Percentiles rank a stretch among this genome's conserved stretches.
phyloP scores from a whole-genome alignment of 148 eudicot genomes.

The Arctostaphylos glauca region DNA sequence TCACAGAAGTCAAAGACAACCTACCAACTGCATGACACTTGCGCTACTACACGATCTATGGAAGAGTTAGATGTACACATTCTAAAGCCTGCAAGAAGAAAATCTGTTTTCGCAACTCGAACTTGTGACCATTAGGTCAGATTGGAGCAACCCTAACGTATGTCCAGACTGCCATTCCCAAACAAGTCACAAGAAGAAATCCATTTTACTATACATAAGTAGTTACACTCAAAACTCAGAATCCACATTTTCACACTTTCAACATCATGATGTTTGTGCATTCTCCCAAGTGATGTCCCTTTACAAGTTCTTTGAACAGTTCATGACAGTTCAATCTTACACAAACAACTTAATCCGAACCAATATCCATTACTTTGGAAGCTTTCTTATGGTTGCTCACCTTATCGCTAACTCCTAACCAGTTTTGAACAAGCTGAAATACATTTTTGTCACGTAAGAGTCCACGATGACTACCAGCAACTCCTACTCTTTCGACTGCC shows the following conservation, averaged over 20 bases:
- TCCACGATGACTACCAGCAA: conserved; percentile 57
- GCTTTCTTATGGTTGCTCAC: conserved; percentile 28
- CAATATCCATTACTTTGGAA: conserved; percentile 58
- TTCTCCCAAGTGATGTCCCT: neutral
- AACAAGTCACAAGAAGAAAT: neutral
- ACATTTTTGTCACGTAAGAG: conserved; percentile 57
- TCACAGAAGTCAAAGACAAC: neutral
- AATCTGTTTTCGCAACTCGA: neutral
- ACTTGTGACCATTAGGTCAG: too few species aligned
- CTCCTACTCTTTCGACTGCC: conserved; percentile 67
- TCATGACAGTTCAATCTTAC: neutral
- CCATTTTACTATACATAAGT: neutral
- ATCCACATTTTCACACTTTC: neutral
- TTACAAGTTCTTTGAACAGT: neutral
- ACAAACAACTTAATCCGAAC: conserved; percentile 1
- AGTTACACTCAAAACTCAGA: neutral
- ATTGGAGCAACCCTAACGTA: too few species aligned
- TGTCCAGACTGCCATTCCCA: neutral
- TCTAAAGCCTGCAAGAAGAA: neutral
- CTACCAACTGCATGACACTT: too few species aligned
- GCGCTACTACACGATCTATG: too few species aligned
- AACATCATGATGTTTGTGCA: neutral
- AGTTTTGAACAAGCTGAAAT: conserved; percentile 54
- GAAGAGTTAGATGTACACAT: too few species aligned
- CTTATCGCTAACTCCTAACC: conserved; percentile 57